Base-by-base conservation (phyloP, 2,329 filamentous ascomycete genomes). In the Xylariaceae sp. region DNA sequence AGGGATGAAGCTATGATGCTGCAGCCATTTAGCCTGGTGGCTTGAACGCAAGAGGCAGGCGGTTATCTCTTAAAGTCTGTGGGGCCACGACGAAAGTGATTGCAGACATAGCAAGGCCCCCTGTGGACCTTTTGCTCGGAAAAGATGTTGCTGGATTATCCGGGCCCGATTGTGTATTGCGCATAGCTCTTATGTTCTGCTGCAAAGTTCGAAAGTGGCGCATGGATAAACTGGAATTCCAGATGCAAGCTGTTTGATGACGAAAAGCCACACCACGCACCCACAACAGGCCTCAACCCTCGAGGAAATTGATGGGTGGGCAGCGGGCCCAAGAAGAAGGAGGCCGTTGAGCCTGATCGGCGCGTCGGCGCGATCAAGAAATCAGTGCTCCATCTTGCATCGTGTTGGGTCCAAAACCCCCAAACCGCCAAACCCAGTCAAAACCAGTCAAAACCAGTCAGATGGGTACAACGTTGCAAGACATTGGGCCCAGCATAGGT, bases 381-480 rank as follows among this genome's bases (percentile, higher is more conserved):
- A 40, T 31, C 46, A 50, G 41, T 32, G 47, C 54, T 39, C 34
- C 51, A 50, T 50, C 51, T 57, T 50, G 57, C 55, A 53, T 54
- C 39, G 39, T 47, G 39, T 51, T 42, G 51, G 50, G 19, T 19
- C 19, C 19, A 19, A 19, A 19, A 19, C 19, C 19, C 1, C 19
- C 19, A 19, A 19, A 19, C 19, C 19, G 19, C 19, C 19, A 19
- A 19, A 19, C 19, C 19, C 19, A 19, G 19, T 19, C 19, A 19
- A 19, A 19, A 19, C 19, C 52, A 55, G 51, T 40, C 30, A 51
- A 35, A 57, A 51, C 55, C 57, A 51, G 55, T 53, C 49, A 37
- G 47, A 42, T 50, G 52, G 57, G 47, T 53, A 49, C 43, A 51
- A 58, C 52, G 55, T 58, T 57, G 52, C 55, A 60, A 48, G 50